Evolutionary conservation across 176 grass and related monocot genomes (phyloP).

Genomic region (Zea luxurians): DNA sequence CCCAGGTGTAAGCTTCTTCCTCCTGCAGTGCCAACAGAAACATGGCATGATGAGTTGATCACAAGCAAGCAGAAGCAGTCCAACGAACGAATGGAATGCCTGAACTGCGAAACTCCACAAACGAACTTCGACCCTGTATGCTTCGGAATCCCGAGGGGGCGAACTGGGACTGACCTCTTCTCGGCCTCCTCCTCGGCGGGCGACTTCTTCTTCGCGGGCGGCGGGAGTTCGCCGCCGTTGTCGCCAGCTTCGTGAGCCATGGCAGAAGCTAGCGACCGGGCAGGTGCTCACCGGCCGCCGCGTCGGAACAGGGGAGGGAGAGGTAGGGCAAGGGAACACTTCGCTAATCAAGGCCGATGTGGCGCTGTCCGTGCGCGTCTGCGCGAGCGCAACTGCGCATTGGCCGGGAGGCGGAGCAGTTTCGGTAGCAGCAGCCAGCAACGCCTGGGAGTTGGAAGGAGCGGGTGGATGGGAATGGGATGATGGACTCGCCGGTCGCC

Average conservation of each 20-base stretch:
- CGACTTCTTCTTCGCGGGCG: slow-evolving; percentile 70
- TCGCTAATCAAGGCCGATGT: not conserved
- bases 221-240: slow-evolving; percentile 35
- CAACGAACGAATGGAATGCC: not conserved
- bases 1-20: slow-evolving; percentile 77
- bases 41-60: not conserved
- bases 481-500: too few species aligned
- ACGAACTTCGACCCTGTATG: not conserved
- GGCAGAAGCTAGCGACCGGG: slow-evolving; percentile 39
- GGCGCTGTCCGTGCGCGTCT: too few species aligned
- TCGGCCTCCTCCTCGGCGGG: slow-evolving; percentile 70
- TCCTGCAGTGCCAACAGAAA: slow-evolving; percentile 49
- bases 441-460: too few species aligned
- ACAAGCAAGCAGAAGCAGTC: not conserved
- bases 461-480: too few species aligned
- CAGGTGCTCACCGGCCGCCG: not conserved
- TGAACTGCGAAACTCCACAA: not conserved
- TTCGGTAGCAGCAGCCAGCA: not conserved
- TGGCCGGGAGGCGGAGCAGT: slow-evolving; percentile 29
- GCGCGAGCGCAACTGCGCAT: not conserved
- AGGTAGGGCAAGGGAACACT: not conserved
- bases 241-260: slow-evolving; percentile 46
- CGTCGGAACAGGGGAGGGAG: not conserved
- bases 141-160: not conserved
- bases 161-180: slow-evolving; percentile 57